These are phyloP conservation scores for Domatiomyces globalis DNA, from an alignment of 2,329 filamentous ascomycete species.

Conservation along the genomic window DNA sequence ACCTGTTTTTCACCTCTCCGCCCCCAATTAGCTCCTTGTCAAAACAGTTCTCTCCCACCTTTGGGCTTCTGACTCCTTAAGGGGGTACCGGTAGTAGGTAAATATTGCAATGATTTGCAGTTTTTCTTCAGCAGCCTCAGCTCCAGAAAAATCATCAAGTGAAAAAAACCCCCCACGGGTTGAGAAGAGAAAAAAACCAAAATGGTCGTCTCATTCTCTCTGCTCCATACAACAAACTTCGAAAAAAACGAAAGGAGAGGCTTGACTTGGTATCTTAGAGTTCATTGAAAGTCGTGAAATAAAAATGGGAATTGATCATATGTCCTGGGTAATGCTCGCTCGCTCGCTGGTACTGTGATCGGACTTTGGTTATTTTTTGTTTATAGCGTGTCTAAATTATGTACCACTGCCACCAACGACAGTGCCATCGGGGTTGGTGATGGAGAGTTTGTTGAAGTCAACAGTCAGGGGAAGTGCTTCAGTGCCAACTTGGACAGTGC, in stretches of 20 bases:
- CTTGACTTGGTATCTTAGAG: not conserved
- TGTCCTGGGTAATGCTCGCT: not conserved
- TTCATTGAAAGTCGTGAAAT: not conserved
- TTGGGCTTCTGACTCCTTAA: no score
- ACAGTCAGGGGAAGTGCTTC: conserved; percentile 21
- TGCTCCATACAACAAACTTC: no score
- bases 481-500: conserved; percentile 19
- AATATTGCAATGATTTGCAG: no score
- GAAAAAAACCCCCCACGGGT: no score
- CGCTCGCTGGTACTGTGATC: not conserved
- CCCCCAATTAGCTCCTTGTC: no score
- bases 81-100: no score
- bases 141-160: no score
- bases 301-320: not conserved
- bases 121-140: no score
- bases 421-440: conserved; percentile 22
- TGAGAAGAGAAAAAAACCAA: not conserved
- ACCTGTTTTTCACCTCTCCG: no score
- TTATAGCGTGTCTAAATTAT: not conserved
- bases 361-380: not conserved
- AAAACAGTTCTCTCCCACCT: no score
- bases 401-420: conserved; percentile 17
- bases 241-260: no score
- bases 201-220: not conserved
- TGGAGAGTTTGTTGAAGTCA: conserved; percentile 25